Conservation (phyloP, 1,284 basidiomycete species). For the Sphagnurus paluster region DNA sequence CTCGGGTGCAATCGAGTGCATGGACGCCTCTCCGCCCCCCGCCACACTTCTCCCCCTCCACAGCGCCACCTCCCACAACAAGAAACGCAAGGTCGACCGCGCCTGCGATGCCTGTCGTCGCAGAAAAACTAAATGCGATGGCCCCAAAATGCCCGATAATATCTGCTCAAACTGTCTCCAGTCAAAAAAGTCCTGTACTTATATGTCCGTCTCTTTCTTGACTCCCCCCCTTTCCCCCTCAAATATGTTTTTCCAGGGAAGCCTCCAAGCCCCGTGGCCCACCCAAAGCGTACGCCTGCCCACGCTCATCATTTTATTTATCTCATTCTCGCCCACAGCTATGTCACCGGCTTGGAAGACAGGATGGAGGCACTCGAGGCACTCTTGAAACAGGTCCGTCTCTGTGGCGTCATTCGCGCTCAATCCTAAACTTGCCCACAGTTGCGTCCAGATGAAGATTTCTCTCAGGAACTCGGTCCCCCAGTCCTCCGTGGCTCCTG, state of each 20-base stretch:
- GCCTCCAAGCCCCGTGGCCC: slow-evolving; percentile 80
- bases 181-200: slow-evolving; percentile 67
- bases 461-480: slow-evolving; percentile 68
- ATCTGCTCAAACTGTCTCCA: slow-evolving; percentile 75
- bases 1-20: slow-evolving; percentile 1
- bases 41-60: slow-evolving; percentile 1
- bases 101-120: slow-evolving; percentile 73
- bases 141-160: slow-evolving; percentile 56
- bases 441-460: slow-evolving; percentile 71
- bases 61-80: slow-evolving; percentile 22
- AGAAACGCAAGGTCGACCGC: slow-evolving; percentile 60
- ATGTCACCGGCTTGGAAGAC: slow-evolving; percentile 77
- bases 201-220: slow-evolving; percentile 65
- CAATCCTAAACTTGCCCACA: slow-evolving; percentile 31
- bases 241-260: slow-evolving; percentile 43
- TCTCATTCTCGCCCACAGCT: slow-evolving; percentile 42
- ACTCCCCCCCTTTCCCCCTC: slow-evolving; percentile 9
- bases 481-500: slow-evolving; percentile 72
- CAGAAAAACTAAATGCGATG: slow-evolving; percentile 72
- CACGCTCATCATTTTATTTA: slow-evolving; percentile 6
- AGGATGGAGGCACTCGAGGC: slow-evolving; percentile 71
- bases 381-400: slow-evolving; percentile 68
- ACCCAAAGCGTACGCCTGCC: slow-evolving; percentile 72
- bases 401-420: no score
- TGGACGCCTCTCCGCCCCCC: not conserved